Base-by-base conservation (phyloP, 2,329 filamentous ascomycete genomes). In the Neospermospora avenae region DNA sequence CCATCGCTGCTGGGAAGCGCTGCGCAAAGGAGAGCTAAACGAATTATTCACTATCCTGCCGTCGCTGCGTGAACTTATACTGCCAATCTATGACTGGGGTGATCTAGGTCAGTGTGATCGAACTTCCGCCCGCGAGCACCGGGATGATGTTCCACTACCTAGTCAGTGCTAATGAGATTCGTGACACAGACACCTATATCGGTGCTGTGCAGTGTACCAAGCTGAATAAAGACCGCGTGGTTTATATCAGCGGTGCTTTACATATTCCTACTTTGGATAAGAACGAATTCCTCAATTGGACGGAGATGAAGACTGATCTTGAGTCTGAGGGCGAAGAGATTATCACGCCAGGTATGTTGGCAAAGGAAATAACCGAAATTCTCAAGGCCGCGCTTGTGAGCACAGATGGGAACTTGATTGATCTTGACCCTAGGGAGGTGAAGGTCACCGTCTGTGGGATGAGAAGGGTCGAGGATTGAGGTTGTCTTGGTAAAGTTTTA, bases 201-300 rank as follows among this genome's bases (percentile, higher is more conserved):
- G 54, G 54, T 2, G 48, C 54, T 2, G 14, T 57, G 31, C 54
- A 57, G n/a, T 49, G 46, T 31, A 57, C 54, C n/a, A 57, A 57
- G 42, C 31, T 57, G 20, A 57, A 49, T n/a, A 37, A 37, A 24
- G 42, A 57, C 44, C 54, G 54, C 20, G 31, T 57, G 25, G 44
- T 57, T 13, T 57, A 57, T 22, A 35, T 45, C 31, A 45, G 54
- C 28, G 42, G 35, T 8, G n/a, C 44, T 13, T 4, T 57, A 4
- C 25, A 57, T 20, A 18, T 48, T 20, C 42, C 54, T 7, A 20
- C 54, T 13, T 41, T 57, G n/a, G 54, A 57, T 20, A 48, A 48
- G 44, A 37, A 37, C 18, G 41, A 57, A 42, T 57, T 25, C 22
- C 5, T n/a, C 14, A 37, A 31, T 28, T 57, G 54, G 54, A n/a